Conservation (phyloP, 2,329 filamentous ascomycete genomes). For the Trichoderma cornu-damae region DNA sequence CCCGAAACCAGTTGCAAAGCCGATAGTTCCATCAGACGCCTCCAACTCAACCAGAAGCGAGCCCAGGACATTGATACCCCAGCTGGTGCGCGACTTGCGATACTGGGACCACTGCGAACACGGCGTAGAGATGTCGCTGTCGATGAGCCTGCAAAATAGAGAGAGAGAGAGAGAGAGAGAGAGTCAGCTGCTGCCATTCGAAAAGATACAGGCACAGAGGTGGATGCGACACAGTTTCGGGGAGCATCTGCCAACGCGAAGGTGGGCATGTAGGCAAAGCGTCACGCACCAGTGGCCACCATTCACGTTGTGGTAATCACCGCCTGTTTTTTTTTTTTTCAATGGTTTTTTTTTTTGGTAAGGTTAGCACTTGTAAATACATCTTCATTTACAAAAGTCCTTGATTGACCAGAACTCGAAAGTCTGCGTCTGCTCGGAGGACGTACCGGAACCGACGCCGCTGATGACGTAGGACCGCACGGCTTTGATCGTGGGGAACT, state of each 20-base stretch:
- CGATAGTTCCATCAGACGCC: conserved; percentile 83
- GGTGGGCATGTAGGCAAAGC: background rate
- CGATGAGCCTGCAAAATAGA: conserved; percentile 65
- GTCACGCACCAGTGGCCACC: conserved; percentile 57
- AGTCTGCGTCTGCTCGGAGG: background rate
- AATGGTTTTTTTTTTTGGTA: too few species aligned
- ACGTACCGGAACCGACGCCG: conserved; percentile 32
- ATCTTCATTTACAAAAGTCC: background rate
- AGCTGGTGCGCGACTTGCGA: conserved; percentile 79
- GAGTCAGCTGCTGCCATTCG: background rate
- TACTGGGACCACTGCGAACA: conserved; percentile 70
- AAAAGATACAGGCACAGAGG: too few species aligned
- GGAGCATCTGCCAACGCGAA: background rate
- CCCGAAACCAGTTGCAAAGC: conserved; percentile 90
- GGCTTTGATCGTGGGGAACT: conserved; percentile 71
- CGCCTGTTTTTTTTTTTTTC: conserved; percentile 48
- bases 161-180: conserved; percentile 19
- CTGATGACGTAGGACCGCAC: conserved; percentile 49
- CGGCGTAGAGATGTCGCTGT: conserved; percentile 86
- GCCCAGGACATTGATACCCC: conserved; percentile 92
- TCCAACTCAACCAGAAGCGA: conserved; percentile 90
- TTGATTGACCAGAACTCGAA: background rate
- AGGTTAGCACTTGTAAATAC: background rate
- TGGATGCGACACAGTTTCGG: background rate
- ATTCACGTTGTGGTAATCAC: conserved; percentile 78